Conservation (phyloP, 2,329 filamentous ascomycete genomes). For the Clathrospora elynae region DNA sequence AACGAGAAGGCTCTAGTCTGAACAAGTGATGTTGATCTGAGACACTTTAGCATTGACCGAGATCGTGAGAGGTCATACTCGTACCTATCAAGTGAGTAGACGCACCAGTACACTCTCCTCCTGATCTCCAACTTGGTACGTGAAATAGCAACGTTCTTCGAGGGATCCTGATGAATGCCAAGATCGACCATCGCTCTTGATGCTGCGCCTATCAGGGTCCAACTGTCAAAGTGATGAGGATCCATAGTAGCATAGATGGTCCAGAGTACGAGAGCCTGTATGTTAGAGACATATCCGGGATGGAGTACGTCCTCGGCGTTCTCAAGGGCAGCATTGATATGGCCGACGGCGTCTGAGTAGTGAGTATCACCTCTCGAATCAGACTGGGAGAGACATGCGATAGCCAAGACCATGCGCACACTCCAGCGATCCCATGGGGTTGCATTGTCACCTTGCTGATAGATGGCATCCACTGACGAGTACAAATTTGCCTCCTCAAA, state of each 20-base stretch:
- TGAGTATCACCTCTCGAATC: conserved; percentile 67
- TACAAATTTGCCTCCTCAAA: conserved; percentile 81
- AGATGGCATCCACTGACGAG: conserved; percentile 79
- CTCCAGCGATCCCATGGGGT: conserved; percentile 78
- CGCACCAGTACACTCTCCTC: conserved; percentile 84
- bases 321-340: conserved; percentile 70
- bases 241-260: conserved; percentile 90
- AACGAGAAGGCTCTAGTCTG: conserved; percentile 90
- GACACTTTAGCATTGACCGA: conserved; percentile 1
- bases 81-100: conserved; percentile 86
- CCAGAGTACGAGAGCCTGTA: conserved; percentile 84
- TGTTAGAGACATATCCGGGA: conserved; percentile 81
- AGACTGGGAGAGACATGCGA: conserved; percentile 76
- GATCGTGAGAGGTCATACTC: too few relatives aligned
- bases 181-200: conserved; percentile 86
- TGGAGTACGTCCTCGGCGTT: conserved; percentile 82
- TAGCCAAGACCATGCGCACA: conserved; percentile 86
- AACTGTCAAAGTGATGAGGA: conserved; percentile 88
- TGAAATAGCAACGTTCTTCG: conserved; percentile 69
- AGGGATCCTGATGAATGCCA: conserved; percentile 90
- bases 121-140: conserved; percentile 75
- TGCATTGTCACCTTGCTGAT: conserved; percentile 68
- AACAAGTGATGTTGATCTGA: conserved; percentile 83
- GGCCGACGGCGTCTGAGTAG: conserved; percentile 64
- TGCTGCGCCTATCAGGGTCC: conserved; percentile 91